phyloP scores from a whole-genome alignment of 2,329 filamentous ascomycete genomes.

The Trichoderma lentiforme region DNA sequence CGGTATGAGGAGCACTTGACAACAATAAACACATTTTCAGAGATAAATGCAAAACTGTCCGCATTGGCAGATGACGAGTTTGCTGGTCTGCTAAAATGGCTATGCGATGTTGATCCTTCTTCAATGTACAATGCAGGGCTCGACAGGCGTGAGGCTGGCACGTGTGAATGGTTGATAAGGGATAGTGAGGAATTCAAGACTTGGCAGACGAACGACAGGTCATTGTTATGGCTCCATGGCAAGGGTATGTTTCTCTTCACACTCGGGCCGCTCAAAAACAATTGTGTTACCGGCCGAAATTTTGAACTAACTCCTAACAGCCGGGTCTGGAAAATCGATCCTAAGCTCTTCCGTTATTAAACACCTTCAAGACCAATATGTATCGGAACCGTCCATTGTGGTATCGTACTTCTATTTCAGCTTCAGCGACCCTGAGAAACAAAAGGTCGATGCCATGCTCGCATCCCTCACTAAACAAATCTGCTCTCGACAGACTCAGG shows the following conservation, averaged over 20 bases:
- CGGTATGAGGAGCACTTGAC: not conserved
- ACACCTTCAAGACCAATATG: not conserved
- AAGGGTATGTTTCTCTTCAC: not conserved
- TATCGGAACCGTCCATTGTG: not conserved
- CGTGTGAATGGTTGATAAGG: not conserved
- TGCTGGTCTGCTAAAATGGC: not conserved
- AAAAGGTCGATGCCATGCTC: not conserved
- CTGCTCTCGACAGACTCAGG: not conserved
- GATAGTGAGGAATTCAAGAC: not conserved
- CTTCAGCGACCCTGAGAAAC: not conserved
- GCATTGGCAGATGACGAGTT: not conserved
- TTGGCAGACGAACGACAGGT: not conserved
- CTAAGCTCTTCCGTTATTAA: not conserved
- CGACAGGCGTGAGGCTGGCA: not conserved
- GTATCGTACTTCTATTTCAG: not conserved
- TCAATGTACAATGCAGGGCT: not conserved
- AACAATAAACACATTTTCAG: not conserved
- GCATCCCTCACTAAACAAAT: not conserved
- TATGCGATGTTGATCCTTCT: not conserved
- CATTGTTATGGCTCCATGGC: not conserved
- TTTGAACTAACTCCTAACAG: not conserved
- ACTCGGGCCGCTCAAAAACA: not conserved
- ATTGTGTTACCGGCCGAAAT: fast-evolving
- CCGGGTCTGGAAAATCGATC: not conserved
- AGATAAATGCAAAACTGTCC: not conserved